These are phyloP conservation scores for Rubus parviflorus DNA, from an alignment of 306 rosid species.

Conservation along the genomic window DNA sequence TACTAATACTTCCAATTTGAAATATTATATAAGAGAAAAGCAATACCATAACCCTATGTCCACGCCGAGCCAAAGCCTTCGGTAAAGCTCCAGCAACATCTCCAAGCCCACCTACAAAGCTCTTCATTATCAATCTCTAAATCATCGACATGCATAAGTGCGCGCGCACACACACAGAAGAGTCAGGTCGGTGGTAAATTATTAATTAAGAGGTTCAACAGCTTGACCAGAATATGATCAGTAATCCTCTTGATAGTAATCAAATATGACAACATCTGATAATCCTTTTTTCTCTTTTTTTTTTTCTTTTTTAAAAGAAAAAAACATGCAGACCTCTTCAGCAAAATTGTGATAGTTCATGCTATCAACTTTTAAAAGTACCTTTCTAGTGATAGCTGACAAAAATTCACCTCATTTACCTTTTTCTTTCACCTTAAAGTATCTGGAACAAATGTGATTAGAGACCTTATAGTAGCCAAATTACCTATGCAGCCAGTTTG, in stretches of 20 bases:
- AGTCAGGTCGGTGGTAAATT: background rate
- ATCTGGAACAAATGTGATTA: background rate
- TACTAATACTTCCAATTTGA: background rate
- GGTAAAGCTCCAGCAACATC: slow-evolving; percentile 98
- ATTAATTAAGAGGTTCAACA: background rate
- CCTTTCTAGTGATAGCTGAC: background rate
- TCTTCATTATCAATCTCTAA: slow-evolving; percentile 33
- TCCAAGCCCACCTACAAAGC: slow-evolving; percentile 88
- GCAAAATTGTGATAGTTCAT: background rate
- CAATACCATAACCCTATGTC: slow-evolving; percentile 96
- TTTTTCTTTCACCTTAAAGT: background rate
- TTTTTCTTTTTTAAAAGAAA: background rate
- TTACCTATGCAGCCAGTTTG: background rate
- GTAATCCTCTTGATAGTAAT: background rate
- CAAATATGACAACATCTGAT: too few relatives aligned
- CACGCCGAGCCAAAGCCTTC: slow-evolving; percentile 98
- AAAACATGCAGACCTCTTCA: background rate
- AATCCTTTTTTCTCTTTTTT: background rate
- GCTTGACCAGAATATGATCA: background rate
- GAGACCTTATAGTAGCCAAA: background rate
- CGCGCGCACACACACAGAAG: background rate
- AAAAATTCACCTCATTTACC: background rate
- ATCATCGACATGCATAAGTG: slow-evolving; percentile 10
- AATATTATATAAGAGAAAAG: slow-evolving; percentile 19
- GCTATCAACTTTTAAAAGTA: background rate